A percentile compares a stretch with the other conserved stretches of the same genome.
Conservation (phyloP, 495 filamentous ascomycete species). For the Hypomontagnella monticulosa region DNA sequence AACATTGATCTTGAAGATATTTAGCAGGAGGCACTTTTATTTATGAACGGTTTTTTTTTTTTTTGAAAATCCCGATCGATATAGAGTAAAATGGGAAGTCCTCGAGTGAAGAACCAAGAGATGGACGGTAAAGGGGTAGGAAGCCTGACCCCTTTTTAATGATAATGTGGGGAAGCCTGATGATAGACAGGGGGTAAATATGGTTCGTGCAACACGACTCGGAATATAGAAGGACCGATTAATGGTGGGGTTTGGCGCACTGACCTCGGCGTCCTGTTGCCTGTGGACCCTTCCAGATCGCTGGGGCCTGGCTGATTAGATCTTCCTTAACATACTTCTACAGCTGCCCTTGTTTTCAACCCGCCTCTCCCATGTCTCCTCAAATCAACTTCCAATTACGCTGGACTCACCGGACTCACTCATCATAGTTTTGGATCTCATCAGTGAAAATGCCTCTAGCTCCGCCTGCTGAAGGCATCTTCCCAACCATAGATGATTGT, state of each 20-base stretch:
- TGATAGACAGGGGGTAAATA: too few species aligned
- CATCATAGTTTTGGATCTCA: background rate
- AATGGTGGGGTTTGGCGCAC: background rate
- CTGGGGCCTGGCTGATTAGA: conserved; percentile 17
- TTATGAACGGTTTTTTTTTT: too few species aligned
- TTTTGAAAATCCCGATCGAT: too few species aligned
- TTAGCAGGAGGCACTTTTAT: too few species aligned
- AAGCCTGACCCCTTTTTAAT: too few species aligned
- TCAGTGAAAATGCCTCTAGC: conserved; percentile 36
- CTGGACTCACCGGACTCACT: background rate
- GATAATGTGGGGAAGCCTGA: too few species aligned
- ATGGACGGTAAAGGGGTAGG: too few species aligned
- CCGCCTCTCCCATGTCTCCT: background rate
- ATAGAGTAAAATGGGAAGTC: too few species aligned
- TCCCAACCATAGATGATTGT: conserved; percentile 40
- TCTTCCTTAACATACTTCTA: conserved; percentile 33
- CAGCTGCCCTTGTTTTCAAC: conserved; percentile 25
- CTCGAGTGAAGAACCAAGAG: too few species aligned
- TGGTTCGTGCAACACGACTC: too few species aligned
- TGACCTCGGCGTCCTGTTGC: too few species aligned
- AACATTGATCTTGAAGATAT: too few species aligned
- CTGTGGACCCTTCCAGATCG: background rate
- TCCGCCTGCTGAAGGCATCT: conserved; percentile 42
- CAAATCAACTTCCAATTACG: background rate
- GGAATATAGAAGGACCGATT: conserved; percentile 9